A percentile compares a stretch with the other conserved stretches of the same genome.
Evolutionary conservation across 1,284 basidiomycete species (phyloP).

Genomic region (Dichomitus squalens): DNA sequence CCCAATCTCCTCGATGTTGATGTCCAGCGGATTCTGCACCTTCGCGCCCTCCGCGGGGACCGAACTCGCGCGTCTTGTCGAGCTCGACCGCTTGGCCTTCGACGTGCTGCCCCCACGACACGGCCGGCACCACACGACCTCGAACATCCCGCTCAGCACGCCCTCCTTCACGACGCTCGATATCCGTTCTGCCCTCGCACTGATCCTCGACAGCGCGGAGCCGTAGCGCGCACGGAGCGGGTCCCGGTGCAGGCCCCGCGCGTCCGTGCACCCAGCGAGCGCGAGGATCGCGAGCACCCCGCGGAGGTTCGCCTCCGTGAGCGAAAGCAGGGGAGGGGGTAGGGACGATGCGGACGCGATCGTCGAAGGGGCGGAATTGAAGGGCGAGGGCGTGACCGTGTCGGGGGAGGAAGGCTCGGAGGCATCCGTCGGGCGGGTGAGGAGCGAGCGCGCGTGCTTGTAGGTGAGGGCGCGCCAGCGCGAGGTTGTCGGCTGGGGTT

Average conservation of each 20-base stretch:
- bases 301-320: slow-evolving; percentile 32
- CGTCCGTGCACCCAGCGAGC: slow-evolving; percentile 37
- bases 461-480: slow-evolving; percentile 42
- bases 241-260: slow-evolving; percentile 32
- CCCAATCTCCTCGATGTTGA: slow-evolving; percentile 1
- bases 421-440: slow-evolving; percentile 20
- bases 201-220: slow-evolving; percentile 30
- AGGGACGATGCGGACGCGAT: slow-evolving; percentile 20
- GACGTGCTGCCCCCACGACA: not conserved
- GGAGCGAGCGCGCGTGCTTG: slow-evolving; percentile 33
- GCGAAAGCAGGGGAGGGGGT: slow-evolving; percentile 15
- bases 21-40: not conserved
- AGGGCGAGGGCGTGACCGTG: slow-evolving; percentile 25
- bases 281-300: slow-evolving; percentile 38
- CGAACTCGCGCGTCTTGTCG: not conserved
- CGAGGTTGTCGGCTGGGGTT: slow-evolving; percentile 40
- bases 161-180: slow-evolving; percentile 35
- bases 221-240: slow-evolving; percentile 35
- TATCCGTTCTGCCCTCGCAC: slow-evolving; percentile 35
- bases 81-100: not conserved
- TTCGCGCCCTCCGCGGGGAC: not conserved
- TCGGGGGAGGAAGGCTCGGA: slow-evolving; percentile 22
- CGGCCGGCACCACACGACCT: slow-evolving; percentile 30
- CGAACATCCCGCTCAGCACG: slow-evolving; percentile 39
- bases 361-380: slow-evolving; percentile 25